A percentile compares a stretch with the other conserved stretches of the same genome.
These are phyloP conservation scores for Mortierella sp. DNA, from an alignment of 371 early-diverging fungal species.

Conservation along the genomic window DNA sequence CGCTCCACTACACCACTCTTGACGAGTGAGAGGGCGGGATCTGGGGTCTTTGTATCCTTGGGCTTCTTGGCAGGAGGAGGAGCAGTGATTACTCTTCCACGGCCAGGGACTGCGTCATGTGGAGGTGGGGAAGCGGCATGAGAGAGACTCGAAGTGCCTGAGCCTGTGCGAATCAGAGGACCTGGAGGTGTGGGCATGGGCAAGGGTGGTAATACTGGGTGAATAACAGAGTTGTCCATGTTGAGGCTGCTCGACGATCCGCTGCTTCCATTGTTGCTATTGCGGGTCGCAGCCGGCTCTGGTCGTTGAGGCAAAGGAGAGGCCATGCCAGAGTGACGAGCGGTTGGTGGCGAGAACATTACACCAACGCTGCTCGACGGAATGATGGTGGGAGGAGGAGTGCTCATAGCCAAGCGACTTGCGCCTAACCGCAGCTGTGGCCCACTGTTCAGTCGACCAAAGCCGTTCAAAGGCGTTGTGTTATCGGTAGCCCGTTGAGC, in stretches of 20 bases:
- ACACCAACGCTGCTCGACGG: constrained; percentile 19
- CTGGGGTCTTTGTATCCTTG: constrained; percentile 13
- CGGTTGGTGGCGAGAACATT: constrained; percentile 35
- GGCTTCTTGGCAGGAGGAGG: constrained; percentile 10
- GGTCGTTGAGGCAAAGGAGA: constrained; percentile 42
- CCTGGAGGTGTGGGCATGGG: constrained; percentile 24
- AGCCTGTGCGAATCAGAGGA: constrained; percentile 1
- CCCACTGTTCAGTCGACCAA: constrained; percentile 17
- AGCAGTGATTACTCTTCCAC: too few species aligned
- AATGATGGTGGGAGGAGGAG: constrained; percentile 27
- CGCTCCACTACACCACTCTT: constrained; percentile 54
- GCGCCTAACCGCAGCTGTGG: constrained; percentile 10
- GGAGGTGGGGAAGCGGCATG: constrained; percentile 16
- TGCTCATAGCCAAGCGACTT: constrained; percentile 25
- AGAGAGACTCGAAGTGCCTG: constrained; percentile 1
- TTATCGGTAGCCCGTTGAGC: constrained; percentile 14
- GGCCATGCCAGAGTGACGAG: constrained; percentile 22
- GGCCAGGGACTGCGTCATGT: background rate
- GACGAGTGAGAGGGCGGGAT: constrained; percentile 10
- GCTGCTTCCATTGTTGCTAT: constrained; percentile 3
- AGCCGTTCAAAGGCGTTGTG: background rate
- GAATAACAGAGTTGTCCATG: constrained; percentile 14
- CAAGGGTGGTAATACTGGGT: constrained; percentile 22
- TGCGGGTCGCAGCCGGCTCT: constrained; percentile 26
- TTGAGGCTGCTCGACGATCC: constrained; percentile 1